phyloP scores from a whole-genome alignment of 768 basidiomycete genomes.

The Podaxis pistillaris region DNA sequence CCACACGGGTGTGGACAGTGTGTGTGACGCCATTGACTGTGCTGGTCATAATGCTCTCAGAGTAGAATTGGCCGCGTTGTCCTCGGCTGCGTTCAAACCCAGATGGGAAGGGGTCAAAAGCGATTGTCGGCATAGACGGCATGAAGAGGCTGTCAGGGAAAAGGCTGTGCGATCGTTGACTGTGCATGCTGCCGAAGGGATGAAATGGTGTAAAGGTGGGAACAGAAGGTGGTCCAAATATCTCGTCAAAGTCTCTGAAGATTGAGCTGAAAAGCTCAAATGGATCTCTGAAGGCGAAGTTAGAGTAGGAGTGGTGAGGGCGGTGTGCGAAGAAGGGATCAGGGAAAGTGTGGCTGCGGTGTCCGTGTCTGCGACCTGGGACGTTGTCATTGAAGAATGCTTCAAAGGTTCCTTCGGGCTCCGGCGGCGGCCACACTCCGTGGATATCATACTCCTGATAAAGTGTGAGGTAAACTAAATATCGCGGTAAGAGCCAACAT shows the following conservation, averaged over 20 bases:
- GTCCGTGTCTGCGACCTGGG: constrained; percentile 20
- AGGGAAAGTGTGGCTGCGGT: constrained; percentile 33
- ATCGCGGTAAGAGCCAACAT: constrained; percentile 17
- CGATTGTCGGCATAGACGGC: constrained; percentile 13
- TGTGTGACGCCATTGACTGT: constrained; percentile 70
- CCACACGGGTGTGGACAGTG: constrained; percentile 51
- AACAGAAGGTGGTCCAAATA: constrained; percentile 22
- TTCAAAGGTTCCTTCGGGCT: constrained; percentile 25
- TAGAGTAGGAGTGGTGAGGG: constrained; percentile 27
- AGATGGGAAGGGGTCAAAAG: constrained; percentile 5
- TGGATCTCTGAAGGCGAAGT: constrained; percentile 67
- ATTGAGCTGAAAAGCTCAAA: constrained; percentile 73
- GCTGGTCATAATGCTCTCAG: constrained; percentile 55
- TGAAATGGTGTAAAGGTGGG: constrained; percentile 1
- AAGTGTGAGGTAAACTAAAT: not conserved
- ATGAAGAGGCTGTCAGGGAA: constrained; percentile 9
- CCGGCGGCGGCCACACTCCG: constrained; percentile 73
- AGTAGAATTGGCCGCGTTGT: constrained; percentile 33
- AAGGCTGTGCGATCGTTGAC: not conserved
- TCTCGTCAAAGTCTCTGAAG: constrained; percentile 45
- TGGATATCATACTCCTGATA: constrained; percentile 63
- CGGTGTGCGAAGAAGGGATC: constrained; percentile 40
- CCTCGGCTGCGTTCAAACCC: constrained; percentile 22
- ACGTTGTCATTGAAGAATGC: constrained; percentile 3
- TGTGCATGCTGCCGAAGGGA: constrained; percentile 1